Percentiles rank a stretch among this genome's conserved stretches.
Conservation (phyloP, 768 basidiomycete genomes). For the Asterophora lycoperdoides region DNA sequence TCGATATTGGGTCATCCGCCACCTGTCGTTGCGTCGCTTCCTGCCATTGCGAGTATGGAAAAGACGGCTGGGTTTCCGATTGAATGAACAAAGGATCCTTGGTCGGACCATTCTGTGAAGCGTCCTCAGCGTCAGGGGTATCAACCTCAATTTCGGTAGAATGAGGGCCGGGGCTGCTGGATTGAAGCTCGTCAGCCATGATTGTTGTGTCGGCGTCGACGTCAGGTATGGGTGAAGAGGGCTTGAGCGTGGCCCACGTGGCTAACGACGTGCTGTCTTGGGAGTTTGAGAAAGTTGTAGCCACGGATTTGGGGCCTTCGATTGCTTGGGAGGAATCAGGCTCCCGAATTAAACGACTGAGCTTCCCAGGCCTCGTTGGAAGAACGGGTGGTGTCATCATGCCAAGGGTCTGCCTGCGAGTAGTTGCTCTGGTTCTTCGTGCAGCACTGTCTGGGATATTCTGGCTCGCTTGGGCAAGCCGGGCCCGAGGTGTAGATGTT, state of each 20-base stretch:
- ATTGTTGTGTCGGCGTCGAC: conserved; percentile 19
- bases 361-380: conserved; percentile 15
- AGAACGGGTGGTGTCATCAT: conserved; percentile 16
- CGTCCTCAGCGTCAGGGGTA: conserved; percentile 2
- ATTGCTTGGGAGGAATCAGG: conserved; percentile 7
- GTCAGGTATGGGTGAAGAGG: conserved; percentile 18
- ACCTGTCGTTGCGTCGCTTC: conserved; percentile 9
- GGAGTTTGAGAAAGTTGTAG: conserved; percentile 7
- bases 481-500: background rate
- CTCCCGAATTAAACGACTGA: conserved; percentile 9
- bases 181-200: conserved; percentile 25
- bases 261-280: conserved; percentile 14
- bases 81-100: conserved; percentile 44
- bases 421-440: conserved; percentile 22
- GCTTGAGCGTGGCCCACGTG: conserved; percentile 21
- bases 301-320: background rate
- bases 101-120: conserved; percentile 4
- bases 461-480: conserved; percentile 5
- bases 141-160: background rate
- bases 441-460: conserved; percentile 14
- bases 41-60: conserved; percentile 51
- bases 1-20: conserved; percentile 19
- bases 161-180: conserved; percentile 16
- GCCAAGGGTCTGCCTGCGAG: conserved; percentile 15
- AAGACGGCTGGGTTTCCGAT: conserved; percentile 48